These are phyloP conservation scores for Aspergillus cejpii DNA, from an alignment of 2,329 filamentous ascomycete genomes.

Conservation along the genomic window DNA sequence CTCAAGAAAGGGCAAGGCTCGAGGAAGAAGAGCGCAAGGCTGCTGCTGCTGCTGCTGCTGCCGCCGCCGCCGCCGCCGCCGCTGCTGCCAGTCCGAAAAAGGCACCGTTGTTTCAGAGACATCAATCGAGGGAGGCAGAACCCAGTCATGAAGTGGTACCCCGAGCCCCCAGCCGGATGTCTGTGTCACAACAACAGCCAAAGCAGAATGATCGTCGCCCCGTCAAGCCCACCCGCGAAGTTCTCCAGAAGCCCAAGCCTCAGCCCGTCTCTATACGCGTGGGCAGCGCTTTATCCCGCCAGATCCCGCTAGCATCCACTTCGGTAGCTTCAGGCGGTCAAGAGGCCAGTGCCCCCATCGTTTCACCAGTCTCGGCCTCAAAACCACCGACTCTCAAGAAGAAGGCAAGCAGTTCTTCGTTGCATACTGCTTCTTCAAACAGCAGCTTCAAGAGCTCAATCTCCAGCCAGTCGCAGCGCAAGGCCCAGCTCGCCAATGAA, in stretches of 20 bases:
- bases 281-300: slow-evolving; percentile 43
- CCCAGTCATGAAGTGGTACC: slow-evolving; percentile 21
- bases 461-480: slow-evolving; percentile 57
- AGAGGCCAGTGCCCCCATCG: slow-evolving; percentile 45
- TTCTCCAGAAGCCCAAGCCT: slow-evolving; percentile 40
- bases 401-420: slow-evolving; percentile 61
- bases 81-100: slow-evolving; percentile 23
- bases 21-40: slow-evolving; percentile 31
- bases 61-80: slow-evolving; percentile 12
- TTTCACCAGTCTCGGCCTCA: slow-evolving; percentile 42
- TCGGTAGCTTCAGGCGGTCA: slow-evolving; percentile 55
- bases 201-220: slow-evolving; percentile 40
- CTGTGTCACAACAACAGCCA: slow-evolving; percentile 18
- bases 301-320: slow-evolving; percentile 42
- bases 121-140: slow-evolving; percentile 30
- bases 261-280: slow-evolving; percentile 46
- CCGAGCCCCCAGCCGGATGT: slow-evolving; percentile 22
- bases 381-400: slow-evolving; percentile 47
- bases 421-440: slow-evolving; percentile 50
- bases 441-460: slow-evolving; percentile 59
- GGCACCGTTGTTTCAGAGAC: slow-evolving; percentile 23
- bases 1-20: slow-evolving; percentile 28
- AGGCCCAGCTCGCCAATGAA: slow-evolving; percentile 67
- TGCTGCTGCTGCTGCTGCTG: slow-evolving; percentile 9
- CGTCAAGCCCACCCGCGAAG: slow-evolving; percentile 40